Evolutionary conservation across 768 basidiomycete genomes (phyloP), one percentile per base, ranked within the genome.

Genomic region (Boletus fagicola): DNA sequence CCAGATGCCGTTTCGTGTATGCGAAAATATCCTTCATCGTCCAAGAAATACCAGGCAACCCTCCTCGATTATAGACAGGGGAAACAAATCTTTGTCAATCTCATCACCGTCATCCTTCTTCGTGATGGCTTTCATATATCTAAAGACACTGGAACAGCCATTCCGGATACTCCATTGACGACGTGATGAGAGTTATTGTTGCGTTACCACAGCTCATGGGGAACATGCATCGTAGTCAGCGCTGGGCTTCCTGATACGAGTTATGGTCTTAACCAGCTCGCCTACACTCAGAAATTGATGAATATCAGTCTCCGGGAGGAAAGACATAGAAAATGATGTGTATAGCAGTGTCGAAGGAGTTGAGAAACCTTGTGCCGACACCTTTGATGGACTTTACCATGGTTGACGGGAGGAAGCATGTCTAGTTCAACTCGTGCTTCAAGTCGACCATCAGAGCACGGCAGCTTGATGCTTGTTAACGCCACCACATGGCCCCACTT

Each of bases 151-250:
- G 28, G 84, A 88, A 65, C 92, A 96, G 74, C 93, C 92, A 2
- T 84, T 84, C 61, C 83, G 83, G 3, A 94, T 95, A 57, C 74
- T 94, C 51, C 81, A 88, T 62, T 90, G 87, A 68, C 78, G 94
- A 51, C 75, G 80, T n/a, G 86, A 91, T 62, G 94, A 94, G 18
- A 83, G 80, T 31, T 92, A 92, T 72, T 73, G 85, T 13, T 35
- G 12, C 55, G 80, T 84, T 67, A 91, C 67, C 84, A 87, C 70
- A 72, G 71, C 30, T 31, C 63, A 11, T 68, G 57, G 64, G 31
- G 50, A n/a, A 18, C 36, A 3, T 24, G 31, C n/a, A 43, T 30
- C 15, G 8, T 60, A 9, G 30, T 4, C n/a, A 39, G 47, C 39
- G 9, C 40, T 11, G 45, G 51, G 7, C 33, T 59, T 24, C n/a